Evolutionary conservation across 2,329 filamentous ascomycete species (phyloP).

Genomic region (Fusarium sp.): DNA sequence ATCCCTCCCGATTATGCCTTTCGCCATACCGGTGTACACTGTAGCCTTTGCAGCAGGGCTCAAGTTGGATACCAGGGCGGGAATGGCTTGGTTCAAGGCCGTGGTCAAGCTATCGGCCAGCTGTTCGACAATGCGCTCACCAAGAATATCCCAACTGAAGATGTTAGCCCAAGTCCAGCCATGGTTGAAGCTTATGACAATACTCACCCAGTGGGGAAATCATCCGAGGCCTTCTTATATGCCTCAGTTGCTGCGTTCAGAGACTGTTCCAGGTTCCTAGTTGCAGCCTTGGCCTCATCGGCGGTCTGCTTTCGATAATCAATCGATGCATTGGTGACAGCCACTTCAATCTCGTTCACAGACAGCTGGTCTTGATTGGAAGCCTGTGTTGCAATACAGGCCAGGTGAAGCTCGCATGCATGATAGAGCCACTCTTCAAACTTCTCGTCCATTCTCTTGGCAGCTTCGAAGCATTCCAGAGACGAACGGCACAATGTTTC

Average conservation of each 20-base stretch:
- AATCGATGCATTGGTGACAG: not conserved
- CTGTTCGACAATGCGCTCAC: not conserved
- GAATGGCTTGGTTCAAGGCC: not conserved
- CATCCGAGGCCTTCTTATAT: not conserved
- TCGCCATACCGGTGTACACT: not conserved
- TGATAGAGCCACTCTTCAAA: not conserved
- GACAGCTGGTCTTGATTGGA: not conserved
- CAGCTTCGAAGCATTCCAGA: not conserved
- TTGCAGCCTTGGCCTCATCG: not conserved
- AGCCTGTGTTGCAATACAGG: not conserved
- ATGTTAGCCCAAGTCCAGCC: fast-evolving
- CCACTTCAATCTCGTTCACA: not conserved
- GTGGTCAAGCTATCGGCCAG: not conserved
- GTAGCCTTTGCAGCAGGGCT: not conserved
- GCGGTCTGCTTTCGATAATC: not conserved
- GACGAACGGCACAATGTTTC: not conserved
- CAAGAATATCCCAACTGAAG: not conserved
- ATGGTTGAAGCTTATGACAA: not conserved
- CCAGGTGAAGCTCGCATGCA: not conserved
- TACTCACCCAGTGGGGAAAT: not conserved
- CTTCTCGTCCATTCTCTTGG: not conserved
- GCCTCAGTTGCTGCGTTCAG: not conserved
- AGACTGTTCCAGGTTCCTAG: not conserved
- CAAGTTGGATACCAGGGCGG: not conserved
- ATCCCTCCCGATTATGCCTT: not conserved